Evolutionary conservation across 768 basidiomycete genomes (phyloP), one percentile per base, ranked within the genome.

Genomic region (Scleroderma citrinum): DNA sequence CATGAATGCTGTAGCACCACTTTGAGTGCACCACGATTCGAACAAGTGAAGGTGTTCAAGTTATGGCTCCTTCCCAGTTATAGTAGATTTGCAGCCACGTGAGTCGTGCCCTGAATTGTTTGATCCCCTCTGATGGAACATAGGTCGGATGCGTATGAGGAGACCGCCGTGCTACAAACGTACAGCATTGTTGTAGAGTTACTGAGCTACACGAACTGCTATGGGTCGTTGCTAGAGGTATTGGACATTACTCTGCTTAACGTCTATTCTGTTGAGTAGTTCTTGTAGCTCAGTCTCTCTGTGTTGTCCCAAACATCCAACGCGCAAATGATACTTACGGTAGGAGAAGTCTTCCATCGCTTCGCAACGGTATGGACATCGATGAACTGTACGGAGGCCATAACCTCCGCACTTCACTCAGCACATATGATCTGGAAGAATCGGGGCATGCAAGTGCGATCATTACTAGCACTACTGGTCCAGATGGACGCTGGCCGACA

Each of bases 11-110:
- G 83, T 60, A 63, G 57, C 8, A 69, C 66, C 4, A 59, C 84
- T 37, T 58, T 81, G 26, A 64, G 64, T 4, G 81, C 85, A 3
- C 73, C 85, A 20, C 78, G 85, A 19, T 90, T 80, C 53, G 86
- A 90, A 54, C 87, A 90, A 67, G 78, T 87, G 32, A 73, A 83
- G 56, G 78, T 77, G 8, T 75, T 89, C 47, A 74, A 72, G 47
- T 76, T 80, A 42, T 92, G 89, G 89, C 69, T 92, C 29, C 62
- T 87, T n/a, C 89, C 88, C 3, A 69, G 81, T 21, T 71, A 86
- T 36, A 76, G 76, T 54, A 81, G 77, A 53, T 67, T 73, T 48
- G 66, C 84, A 12, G 50, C 68, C 8, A 71, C 67, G 86, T 86
- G 56, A 50, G 70, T 59, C 5, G 7, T 34, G 16, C 0, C 7